phyloP scores from a whole-genome alignment of 2,329 filamentous ascomycete species.

The Trichoderma sp. region DNA sequence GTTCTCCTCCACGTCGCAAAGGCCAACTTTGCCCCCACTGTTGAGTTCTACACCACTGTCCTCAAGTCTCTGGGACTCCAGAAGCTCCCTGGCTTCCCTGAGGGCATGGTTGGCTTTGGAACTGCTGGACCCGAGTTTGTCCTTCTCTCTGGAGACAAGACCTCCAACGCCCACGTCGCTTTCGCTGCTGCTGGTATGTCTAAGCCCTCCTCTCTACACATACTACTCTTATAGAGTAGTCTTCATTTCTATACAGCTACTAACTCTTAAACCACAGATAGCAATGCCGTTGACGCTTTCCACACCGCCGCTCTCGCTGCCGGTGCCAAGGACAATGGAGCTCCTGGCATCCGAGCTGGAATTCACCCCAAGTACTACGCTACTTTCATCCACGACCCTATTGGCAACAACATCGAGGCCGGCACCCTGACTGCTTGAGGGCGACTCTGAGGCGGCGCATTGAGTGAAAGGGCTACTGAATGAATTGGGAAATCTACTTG shows the following conservation, averaged over 20 bases:
- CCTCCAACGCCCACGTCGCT: neutral
- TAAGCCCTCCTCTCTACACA: constrained; percentile 28
- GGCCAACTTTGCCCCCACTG: neutral
- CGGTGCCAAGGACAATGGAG: constrained; percentile 43
- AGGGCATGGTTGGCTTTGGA: constrained; percentile 12
- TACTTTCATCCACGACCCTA: constrained; percentile 44
- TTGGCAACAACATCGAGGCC: constrained; percentile 47
- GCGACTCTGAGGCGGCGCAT: neutral
- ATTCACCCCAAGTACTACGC: constrained; percentile 45
- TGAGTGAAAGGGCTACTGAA: neutral
- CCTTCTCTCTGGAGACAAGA: neutral
- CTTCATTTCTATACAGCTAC: neutral
- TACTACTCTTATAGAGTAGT: neutral
- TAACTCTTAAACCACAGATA: constrained; percentile 27
- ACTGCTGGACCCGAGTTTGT: constrained; percentile 6
- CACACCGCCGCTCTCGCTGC: constrained; percentile 37
- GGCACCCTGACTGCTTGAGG: constrained; percentile 27
- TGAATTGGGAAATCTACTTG: neutral
- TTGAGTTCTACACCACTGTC: neutral
- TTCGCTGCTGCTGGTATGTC: constrained; percentile 11
- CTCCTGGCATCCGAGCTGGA: constrained; percentile 39
- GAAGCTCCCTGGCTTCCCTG: constrained; percentile 12
- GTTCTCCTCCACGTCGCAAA: constrained; percentile 11
- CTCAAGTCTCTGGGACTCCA: constrained; percentile 11
- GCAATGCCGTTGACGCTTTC: constrained; percentile 40